phyloP scores from a whole-genome alignment of 1,284 basidiomycete genomes.

The Leccinum colubrinum region DNA sequence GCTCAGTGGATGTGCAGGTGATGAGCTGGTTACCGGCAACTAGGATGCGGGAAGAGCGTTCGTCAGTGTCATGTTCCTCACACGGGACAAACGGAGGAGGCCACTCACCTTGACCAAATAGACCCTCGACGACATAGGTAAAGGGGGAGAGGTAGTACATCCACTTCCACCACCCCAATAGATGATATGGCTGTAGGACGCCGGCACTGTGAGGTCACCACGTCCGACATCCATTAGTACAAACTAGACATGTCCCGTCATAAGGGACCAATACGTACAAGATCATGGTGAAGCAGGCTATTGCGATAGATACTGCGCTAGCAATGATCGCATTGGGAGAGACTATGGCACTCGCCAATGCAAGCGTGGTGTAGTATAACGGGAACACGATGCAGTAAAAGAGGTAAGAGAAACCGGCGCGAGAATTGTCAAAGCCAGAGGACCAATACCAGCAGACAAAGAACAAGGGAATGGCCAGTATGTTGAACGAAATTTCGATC shows the following conservation, averaged over 20 bases:
- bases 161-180: slow-evolving; percentile 79
- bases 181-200: slow-evolving; percentile 56
- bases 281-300: slow-evolving; percentile 52
- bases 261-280: slow-evolving; percentile 8
- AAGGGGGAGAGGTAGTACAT: slow-evolving; percentile 50
- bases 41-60: slow-evolving; percentile 1
- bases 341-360: slow-evolving; percentile 59
- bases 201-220: slow-evolving; percentile 56
- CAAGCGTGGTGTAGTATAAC: slow-evolving; percentile 51
- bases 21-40: slow-evolving; percentile 51
- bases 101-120: slow-evolving; percentile 5
- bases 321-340: slow-evolving; percentile 63
- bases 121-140: slow-evolving; percentile 11
- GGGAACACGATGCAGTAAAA: slow-evolving; percentile 47
- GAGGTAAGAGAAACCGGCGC: slow-evolving; percentile 55
- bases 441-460: slow-evolving; percentile 72
- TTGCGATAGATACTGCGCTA: slow-evolving; percentile 54
- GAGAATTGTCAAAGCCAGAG: slow-evolving; percentile 43
- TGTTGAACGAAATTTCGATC: slow-evolving; percentile 64
- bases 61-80: neutral
- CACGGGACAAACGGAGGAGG: too few relatives aligned
- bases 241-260: neutral
- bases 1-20: slow-evolving; percentile 55
- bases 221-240: neutral
- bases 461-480: slow-evolving; percentile 51